Base-by-base conservation (phyloP, 164 flowering plant genomes). In the Amborella trichopoda region DNA sequence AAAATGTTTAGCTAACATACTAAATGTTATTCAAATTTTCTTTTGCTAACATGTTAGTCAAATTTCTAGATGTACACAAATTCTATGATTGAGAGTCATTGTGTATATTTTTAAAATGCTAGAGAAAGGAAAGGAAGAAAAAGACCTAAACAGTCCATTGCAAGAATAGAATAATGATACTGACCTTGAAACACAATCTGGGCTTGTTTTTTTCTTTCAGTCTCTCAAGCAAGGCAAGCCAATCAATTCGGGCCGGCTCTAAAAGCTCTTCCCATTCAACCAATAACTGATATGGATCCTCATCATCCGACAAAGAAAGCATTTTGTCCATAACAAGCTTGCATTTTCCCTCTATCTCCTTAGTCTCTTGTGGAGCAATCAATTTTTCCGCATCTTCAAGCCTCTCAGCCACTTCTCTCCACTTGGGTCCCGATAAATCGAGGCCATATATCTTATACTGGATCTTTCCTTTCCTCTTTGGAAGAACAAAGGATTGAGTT, bases 371-470 rank as follows among this genome's bases (percentile, higher is more conserved):
- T 14, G 89, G 86, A 67, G 65, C 64, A 25, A 62, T 45, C 9
- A 63, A 18, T 50, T 74, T 66, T 37, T 50, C 85, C 18, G 73
- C 50, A 56, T 78, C 86, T 46, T 79, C 74, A 27, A 77, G 59
- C 49, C 67, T 78, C 39, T 83, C 80, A 40, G 91, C 81, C 54
- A 79, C 86, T 65, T 84, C 77, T 17, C 60, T 72, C 99, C 96
- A 93, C 61, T 78, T 70, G 4, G 71, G 61, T 13, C 70, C 77
- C 6, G 99, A 93, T 22, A 88, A 67, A 65, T 88, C 96, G 56
- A 93, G 77, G 16, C 99, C 96, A 59, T 88, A 82, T 41, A 88
- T 76, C 73, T 70, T 84, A 64, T 82, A 88, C 65, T 66, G 74
- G 13, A 83, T 67, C 74, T 78, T 80, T 63, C 95, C 96, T 26